phyloP scores from a whole-genome alignment of 2,329 filamentous ascomycete genomes.

The Aureobasidium sp. region DNA sequence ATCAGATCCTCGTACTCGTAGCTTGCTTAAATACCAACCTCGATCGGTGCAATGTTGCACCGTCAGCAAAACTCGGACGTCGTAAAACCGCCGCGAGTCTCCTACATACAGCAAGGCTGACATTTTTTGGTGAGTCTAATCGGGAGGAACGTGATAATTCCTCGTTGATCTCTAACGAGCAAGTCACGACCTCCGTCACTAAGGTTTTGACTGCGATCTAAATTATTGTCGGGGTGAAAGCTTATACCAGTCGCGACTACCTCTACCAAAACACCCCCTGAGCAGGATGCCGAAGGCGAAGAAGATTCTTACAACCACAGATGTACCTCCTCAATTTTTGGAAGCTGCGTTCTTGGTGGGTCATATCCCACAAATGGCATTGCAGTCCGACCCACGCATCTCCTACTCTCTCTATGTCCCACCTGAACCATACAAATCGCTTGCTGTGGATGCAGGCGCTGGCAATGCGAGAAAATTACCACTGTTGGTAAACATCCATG shows the following conservation, averaged over 20 bases:
- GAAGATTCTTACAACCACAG: background rate
- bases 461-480: background rate
- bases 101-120: background rate
- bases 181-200: background rate
- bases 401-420: constrained; percentile 7
- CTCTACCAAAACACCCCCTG: background rate
- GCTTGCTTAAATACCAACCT: background rate
- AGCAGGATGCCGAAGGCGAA: background rate
- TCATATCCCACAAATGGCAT: constrained; percentile 4
- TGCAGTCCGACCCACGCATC: constrained; percentile 1
- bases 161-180: background rate
- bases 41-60: background rate
- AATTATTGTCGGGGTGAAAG: background rate
- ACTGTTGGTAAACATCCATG: constrained; percentile 4
- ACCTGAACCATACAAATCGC: background rate
- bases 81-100: background rate
- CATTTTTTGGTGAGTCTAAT: background rate
- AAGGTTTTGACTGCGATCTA: background rate
- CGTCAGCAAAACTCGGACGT: background rate
- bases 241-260: background rate
- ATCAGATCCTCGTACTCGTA: background rate
- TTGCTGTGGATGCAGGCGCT: background rate
- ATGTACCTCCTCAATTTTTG: background rate
- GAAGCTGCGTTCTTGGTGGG: background rate
- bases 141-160: background rate